These are phyloP conservation scores for Lasiosphaeris hirsuta DNA, from an alignment of 495 filamentous ascomycete species.

Conservation along the genomic window DNA sequence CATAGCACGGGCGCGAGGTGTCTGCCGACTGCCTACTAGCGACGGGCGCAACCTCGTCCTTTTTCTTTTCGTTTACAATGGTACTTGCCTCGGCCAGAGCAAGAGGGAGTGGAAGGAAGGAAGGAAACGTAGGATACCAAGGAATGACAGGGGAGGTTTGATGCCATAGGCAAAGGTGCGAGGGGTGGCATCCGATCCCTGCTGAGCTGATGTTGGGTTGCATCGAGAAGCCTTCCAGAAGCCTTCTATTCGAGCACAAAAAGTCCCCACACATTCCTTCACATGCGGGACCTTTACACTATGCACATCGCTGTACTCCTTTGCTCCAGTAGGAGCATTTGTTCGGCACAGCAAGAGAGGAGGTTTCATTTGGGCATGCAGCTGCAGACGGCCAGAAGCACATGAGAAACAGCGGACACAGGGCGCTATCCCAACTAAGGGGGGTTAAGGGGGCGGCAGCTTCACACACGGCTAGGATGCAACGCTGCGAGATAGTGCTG, in stretches of 20 bases:
- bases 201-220: background rate
- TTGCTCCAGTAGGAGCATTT: background rate
- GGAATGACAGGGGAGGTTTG: background rate
- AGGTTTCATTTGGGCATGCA: conserved; percentile 4
- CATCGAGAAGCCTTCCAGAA: conserved; percentile 2
- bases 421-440: no score
- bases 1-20: conserved; percentile 4
- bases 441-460: no score
- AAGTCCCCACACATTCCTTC: background rate
- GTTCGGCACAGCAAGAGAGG: background rate
- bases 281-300: no score
- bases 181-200: background rate
- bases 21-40: conserved; percentile 2
- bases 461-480: no score
- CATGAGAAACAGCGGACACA: background rate
- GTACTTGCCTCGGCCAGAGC: no score
- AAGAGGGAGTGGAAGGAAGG: no score
- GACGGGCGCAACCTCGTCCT: background rate
- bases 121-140: background rate
- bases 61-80: background rate
- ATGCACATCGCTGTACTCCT: background rate
- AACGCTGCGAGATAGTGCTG: no score
- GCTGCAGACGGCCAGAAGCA: background rate
- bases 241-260: conserved; percentile 2
- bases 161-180: background rate